Conservation (phyloP, 2,329 filamentous ascomycete species). For the Plectosphaerella cucumerina region DNA sequence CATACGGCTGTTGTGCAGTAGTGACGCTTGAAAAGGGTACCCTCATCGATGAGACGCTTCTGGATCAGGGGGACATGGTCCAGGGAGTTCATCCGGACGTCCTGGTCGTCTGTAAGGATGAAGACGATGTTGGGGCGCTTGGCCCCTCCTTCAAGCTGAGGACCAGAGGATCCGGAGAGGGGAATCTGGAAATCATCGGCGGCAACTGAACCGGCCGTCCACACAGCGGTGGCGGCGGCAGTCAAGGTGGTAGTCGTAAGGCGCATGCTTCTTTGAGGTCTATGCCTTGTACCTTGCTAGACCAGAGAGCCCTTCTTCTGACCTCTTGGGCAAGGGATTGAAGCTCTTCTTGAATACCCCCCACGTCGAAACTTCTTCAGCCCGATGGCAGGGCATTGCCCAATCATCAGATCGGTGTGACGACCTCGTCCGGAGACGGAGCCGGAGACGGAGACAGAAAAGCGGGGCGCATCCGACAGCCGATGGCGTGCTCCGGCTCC, state of each 20-base stretch:
- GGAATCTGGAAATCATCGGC: neutral
- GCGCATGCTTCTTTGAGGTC: neutral
- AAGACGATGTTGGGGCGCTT: conserved; percentile 55
- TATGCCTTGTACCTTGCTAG: too few species aligned
- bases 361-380: too few species aligned
- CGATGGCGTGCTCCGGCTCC: neutral
- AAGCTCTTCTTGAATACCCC: too few species aligned
- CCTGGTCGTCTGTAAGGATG: conserved; percentile 64
- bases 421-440: neutral
- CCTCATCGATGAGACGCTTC: conserved; percentile 50
- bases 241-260: neutral
- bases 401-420: too few species aligned
- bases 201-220: neutral
- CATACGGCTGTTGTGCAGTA: conserved; percentile 63
- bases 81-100: conserved; percentile 56
- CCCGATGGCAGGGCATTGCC: too few species aligned
- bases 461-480: neutral
- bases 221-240: neutral
- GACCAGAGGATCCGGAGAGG: neutral
- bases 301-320: too few species aligned
- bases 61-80: conserved; percentile 53
- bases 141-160: neutral
- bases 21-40: conserved; percentile 55
- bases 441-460: neutral
- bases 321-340: too few species aligned